Percentiles rank a stretch among this genome's conserved stretches.
Conservation (phyloP, 2,329 filamentous ascomycete genomes). For the Bisporella sp. region DNA sequence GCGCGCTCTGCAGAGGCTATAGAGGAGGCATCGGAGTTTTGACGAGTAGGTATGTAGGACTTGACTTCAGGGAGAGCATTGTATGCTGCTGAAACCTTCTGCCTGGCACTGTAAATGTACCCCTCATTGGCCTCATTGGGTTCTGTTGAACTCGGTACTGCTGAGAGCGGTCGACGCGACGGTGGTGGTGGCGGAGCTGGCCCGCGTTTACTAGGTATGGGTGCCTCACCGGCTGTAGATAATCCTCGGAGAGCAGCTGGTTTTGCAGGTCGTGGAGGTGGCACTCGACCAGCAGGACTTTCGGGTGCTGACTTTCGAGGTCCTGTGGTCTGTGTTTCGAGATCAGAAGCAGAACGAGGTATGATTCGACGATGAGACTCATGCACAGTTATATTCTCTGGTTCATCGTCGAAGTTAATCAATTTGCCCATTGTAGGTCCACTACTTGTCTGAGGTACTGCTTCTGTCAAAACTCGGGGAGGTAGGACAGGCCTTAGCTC, state of each 20-base stretch:
- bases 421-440: constrained; percentile 43
- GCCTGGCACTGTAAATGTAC: constrained; percentile 22
- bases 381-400: constrained; percentile 31
- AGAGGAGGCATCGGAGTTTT: constrained; percentile 1
- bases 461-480: constrained; percentile 18
- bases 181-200: constrained; percentile 27
- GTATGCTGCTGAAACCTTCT: constrained; percentile 25
- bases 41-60: constrained; percentile 18
- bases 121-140: constrained; percentile 9
- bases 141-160: constrained; percentile 14
- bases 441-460: constrained; percentile 25
- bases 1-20: constrained; percentile 9
- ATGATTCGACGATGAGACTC: constrained; percentile 24
- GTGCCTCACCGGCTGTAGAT: constrained; percentile 20
- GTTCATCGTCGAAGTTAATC: constrained; percentile 54
- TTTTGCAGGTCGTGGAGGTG: constrained; percentile 49
- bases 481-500: constrained; percentile 21
- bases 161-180: constrained; percentile 21
- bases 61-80: constrained; percentile 26
- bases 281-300: constrained; percentile 20
- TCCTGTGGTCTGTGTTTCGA: constrained; percentile 21
- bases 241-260: constrained; percentile 46
- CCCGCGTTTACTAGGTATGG: constrained; percentile 32
- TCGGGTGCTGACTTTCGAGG: constrained; percentile 21
- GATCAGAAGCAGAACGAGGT: constrained; percentile 21